phyloP scores from a whole-genome alignment of 1,284 basidiomycete genomes.

The Leccinum solheimii region DNA sequence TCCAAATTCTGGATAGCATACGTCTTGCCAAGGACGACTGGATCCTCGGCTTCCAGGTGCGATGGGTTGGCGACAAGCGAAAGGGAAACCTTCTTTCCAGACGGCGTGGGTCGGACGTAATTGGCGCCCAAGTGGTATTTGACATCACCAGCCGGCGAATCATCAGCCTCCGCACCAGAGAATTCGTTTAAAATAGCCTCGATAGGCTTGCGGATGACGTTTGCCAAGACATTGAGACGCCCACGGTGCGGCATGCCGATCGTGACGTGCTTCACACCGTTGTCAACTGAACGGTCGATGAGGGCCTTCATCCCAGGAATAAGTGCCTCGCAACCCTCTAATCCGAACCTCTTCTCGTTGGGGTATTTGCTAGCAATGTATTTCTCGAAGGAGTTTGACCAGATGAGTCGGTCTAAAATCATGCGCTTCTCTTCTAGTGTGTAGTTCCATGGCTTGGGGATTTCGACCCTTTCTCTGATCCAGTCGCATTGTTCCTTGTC shows the following conservation, averaged over 20 bases:
- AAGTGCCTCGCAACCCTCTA: conserved; percentile 97
- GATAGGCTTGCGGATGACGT: conserved; percentile 98
- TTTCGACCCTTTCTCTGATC: conserved; percentile 96
- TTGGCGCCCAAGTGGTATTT: conserved; percentile 99
- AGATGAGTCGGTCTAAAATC: conserved; percentile 98
- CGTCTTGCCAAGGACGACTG: conserved; percentile 97
- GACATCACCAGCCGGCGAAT: conserved; percentile 93
- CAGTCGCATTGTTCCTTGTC: conserved; percentile 99
- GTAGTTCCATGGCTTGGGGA: conserved; percentile 98
- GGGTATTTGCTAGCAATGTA: conserved; percentile 99
- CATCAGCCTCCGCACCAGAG: conserved; percentile 69
- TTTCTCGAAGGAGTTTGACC: conserved; percentile 99
- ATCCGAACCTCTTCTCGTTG: conserved; percentile 99
- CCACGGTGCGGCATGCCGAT: conserved; percentile 99
- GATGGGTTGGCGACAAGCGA: conserved; percentile 99
- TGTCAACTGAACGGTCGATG: conserved; percentile 96
- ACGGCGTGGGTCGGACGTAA: conserved; percentile 97
- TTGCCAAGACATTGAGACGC: conserved; percentile 95
- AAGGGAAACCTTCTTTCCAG: conserved; percentile 96
- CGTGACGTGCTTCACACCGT: conserved; percentile 94
- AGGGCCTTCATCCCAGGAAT: conserved; percentile 99
- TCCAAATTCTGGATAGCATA: conserved; percentile 96
- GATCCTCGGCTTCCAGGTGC: conserved; percentile 96
- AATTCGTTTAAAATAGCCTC: conserved; percentile 99
- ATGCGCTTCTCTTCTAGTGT: conserved; percentile 97